Conservation (phyloP, 805 yeast genomes). For the Kodamaea lidongshanica region DNA sequence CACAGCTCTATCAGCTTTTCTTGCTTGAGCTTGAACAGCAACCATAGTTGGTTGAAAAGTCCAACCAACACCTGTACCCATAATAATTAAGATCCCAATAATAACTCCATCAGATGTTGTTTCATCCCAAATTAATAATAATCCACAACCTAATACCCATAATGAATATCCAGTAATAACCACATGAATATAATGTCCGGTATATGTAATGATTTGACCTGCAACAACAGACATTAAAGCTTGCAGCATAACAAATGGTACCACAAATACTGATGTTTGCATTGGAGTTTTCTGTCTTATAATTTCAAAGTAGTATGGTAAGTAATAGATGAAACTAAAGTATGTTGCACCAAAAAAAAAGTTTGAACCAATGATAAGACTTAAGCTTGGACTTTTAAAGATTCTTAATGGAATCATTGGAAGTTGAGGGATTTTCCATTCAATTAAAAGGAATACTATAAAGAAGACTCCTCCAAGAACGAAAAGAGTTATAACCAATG, state of each 20-base stretch:
- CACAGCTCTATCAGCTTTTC: slow-evolving; percentile 49
- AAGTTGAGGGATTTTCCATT: slow-evolving; percentile 41
- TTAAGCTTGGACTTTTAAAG: slow-evolving; percentile 30
- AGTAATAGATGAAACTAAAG: slow-evolving; percentile 40
- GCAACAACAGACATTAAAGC: slow-evolving; percentile 37
- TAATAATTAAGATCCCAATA: slow-evolving; percentile 23
- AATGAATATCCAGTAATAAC: slow-evolving; percentile 35
- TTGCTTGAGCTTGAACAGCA: slow-evolving; percentile 49
- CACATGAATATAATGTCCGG: slow-evolving; percentile 39
- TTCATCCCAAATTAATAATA: slow-evolving; percentile 28
- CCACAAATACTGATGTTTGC: slow-evolving; percentile 33
- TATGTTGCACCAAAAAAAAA: slow-evolving; percentile 46
- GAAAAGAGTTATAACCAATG: slow-evolving; percentile 30
- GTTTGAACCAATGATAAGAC: slow-evolving; percentile 26
- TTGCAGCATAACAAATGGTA: slow-evolving; percentile 42
- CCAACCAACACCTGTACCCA: slow-evolving; percentile 40
- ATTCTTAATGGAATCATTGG: slow-evolving; percentile 51
- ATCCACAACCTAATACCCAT: slow-evolving; percentile 38
- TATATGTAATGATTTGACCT: slow-evolving; percentile 41
- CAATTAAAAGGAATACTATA: slow-evolving; percentile 42
- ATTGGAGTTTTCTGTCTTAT: slow-evolving; percentile 37
- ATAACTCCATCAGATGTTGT: slow-evolving; percentile 27
- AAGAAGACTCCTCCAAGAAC: slow-evolving; percentile 33
- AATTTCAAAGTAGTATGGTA: slow-evolving; percentile 46
- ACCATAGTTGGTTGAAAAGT: slow-evolving; percentile 53